phyloP scores from a whole-genome alignment of 2,329 filamentous ascomycete genomes.

The Fusarium newnesense region DNA sequence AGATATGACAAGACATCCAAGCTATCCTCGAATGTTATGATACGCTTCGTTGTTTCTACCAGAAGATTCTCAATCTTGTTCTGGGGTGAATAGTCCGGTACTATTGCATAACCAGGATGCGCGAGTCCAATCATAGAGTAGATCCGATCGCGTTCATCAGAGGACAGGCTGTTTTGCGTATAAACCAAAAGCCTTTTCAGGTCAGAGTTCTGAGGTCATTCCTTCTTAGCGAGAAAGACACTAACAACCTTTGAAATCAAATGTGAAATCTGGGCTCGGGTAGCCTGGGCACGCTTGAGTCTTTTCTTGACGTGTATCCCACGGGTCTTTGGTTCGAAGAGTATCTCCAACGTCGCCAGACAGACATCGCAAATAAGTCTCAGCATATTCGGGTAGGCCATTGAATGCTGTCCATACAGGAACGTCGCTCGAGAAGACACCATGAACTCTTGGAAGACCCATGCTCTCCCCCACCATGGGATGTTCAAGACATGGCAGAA shows the following conservation, averaged over 20 bases:
- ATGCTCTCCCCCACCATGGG: neutral
- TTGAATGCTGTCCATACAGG: neutral
- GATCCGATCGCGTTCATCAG: neutral
- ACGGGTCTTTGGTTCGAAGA: neutral
- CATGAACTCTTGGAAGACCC: neutral
- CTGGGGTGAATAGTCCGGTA: neutral
- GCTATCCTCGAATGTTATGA: neutral
- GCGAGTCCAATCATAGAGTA: neutral
- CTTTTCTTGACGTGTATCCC: neutral
- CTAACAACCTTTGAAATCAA: neutral
- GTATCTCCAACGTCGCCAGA: neutral
- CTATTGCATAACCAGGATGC: neutral
- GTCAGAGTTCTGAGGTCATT: neutral
- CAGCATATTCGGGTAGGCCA: neutral
- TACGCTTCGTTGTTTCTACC: neutral
- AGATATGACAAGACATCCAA: neutral
- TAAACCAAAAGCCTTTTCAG: neutral
- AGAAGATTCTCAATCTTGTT: accelerated
- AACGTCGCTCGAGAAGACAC: neutral
- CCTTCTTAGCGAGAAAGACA: neutral
- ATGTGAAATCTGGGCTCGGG: accelerated
- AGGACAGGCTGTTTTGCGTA: neutral
- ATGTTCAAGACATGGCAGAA: neutral
- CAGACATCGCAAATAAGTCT: accelerated
- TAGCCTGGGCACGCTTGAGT: neutral